Evolutionary conservation across 345 rosid species (phyloP).

Genomic region (Acer negundo): DNA sequence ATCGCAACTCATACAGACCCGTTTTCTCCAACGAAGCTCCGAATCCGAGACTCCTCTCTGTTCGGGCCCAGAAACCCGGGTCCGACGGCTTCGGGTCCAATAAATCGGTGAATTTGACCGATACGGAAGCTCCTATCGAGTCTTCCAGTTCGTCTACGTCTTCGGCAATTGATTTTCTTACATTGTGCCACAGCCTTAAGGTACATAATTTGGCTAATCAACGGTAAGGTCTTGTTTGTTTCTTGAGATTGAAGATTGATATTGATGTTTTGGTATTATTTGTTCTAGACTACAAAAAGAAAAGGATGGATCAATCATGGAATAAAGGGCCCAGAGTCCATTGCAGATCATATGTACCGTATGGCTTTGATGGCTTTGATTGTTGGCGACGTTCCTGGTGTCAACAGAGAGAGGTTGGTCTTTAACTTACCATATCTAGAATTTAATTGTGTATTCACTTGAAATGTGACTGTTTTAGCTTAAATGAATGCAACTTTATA

Average conservation of each 20-base stretch:
- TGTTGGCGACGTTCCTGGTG: slow-evolving; percentile 71
- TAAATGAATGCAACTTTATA: neutral
- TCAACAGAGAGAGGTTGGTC: slow-evolving; percentile 71
- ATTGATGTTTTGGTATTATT: neutral
- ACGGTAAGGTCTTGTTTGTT: neutral
- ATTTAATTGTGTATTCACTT: neutral
- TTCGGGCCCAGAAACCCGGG: slow-evolving; percentile 44
- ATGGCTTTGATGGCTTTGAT: slow-evolving; percentile 93
- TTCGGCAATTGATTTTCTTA: slow-evolving; percentile 82
- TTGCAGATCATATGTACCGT: slow-evolving; percentile 95
- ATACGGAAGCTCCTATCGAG: slow-evolving; percentile 25
- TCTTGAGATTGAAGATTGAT: neutral
- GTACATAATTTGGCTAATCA: slow-evolving; percentile 26
- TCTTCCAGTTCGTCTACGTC: slow-evolving; percentile 45
- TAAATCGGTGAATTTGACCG: slow-evolving; percentile 24
- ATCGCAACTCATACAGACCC: slow-evolving; percentile 25
- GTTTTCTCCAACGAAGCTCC: slow-evolving; percentile 30
- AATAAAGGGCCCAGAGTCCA: slow-evolving; percentile 78
- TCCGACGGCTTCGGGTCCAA: slow-evolving; percentile 36
- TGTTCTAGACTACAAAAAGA: slow-evolving; percentile 79
- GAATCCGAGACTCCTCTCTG: slow-evolving; percentile 38
- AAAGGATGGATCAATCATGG: slow-evolving; percentile 95
- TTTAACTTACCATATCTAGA: neutral
- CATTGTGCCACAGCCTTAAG: slow-evolving; percentile 84
- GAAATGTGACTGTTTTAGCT: neutral